A percentile compares a stretch with the other conserved stretches of the same genome.
Evolutionary conservation across 352 stramenopile genomes (phyloP).

Genomic region (Thalassiosira exigua): DNA sequence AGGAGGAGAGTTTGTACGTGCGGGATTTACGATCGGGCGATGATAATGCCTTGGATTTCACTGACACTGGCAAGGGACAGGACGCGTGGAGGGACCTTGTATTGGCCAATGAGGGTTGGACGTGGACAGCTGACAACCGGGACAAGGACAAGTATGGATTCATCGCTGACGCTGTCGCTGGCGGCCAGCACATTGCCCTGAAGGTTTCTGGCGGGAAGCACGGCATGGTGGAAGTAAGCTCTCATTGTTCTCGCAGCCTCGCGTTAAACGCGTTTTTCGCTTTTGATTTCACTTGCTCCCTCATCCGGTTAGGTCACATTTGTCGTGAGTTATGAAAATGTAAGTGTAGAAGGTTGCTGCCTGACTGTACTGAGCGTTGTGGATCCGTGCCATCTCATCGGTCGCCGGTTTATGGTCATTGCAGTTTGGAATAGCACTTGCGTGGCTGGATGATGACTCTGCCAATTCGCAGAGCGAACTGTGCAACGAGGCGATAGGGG

Average conservation of each 20-base stretch:
- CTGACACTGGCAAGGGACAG: constrained; percentile 26
- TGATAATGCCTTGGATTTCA: constrained; percentile 41
- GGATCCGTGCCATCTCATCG: too few relatives aligned
- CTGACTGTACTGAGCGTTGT: too few relatives aligned
- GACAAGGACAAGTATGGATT: constrained; percentile 45
- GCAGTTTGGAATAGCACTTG: constrained; percentile 48
- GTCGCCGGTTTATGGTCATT: too few relatives aligned
- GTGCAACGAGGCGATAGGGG: constrained; percentile 1
- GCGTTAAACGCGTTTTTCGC: not conserved
- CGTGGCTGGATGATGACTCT: constrained; percentile 39
- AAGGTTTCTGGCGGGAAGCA: constrained; percentile 35
- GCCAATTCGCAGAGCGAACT: not conserved
- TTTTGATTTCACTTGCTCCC: not conserved
- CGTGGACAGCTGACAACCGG: constrained; percentile 35
- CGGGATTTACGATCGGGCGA: constrained; percentile 1
- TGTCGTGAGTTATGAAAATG: constrained; percentile 50
- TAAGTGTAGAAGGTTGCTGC: too few relatives aligned
- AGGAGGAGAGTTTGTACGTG: constrained; percentile 57
- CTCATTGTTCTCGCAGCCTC: not conserved
- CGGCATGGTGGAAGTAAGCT: constrained; percentile 33
- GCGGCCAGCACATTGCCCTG: constrained; percentile 28
- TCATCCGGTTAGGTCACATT: constrained; percentile 25
- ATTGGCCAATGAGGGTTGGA: constrained; percentile 41
- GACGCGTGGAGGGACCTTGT: constrained; percentile 32
- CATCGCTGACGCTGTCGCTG: constrained; percentile 20